Conservation (phyloP, 305 asterid species). For the Fraxinus paxiana region DNA sequence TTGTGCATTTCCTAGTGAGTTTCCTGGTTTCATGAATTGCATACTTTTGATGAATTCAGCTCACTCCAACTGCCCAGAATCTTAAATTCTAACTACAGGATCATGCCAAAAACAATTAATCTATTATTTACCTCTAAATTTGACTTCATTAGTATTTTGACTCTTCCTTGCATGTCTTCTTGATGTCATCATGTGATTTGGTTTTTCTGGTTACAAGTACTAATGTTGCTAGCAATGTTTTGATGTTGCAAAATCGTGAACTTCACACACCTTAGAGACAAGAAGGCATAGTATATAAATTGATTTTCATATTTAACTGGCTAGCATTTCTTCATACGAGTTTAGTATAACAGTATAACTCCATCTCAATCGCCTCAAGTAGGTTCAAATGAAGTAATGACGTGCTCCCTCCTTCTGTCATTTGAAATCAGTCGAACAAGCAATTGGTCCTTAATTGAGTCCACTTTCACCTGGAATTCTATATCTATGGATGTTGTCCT, state of each 20-base stretch:
- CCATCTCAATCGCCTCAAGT: not conserved
- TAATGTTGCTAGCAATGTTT: not conserved
- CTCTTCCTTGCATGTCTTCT: not conserved
- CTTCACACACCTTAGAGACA: not conserved
- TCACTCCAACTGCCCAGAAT: not conserved
- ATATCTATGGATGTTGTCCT: constrained; percentile 11
- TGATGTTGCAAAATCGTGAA: not conserved
- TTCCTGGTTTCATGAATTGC: constrained; percentile 10
- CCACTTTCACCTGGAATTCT: not conserved
- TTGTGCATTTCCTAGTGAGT: not conserved
- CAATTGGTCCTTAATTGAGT: not conserved
- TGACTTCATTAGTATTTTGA: not conserved
- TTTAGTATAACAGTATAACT: not conserved
- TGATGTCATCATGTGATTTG: not conserved
- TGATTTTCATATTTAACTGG: not conserved
- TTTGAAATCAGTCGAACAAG: not conserved
- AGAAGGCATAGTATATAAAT: not conserved
- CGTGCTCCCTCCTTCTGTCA: not conserved
- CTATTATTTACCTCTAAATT: not conserved
- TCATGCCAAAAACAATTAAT: not conserved
- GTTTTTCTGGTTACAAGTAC: not conserved
- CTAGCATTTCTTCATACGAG: not conserved
- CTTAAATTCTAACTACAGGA: not conserved
- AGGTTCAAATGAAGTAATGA: not conserved
- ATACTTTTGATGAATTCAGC: not conserved